Conservation (phyloP, 139 green algal genomes). For the Micractinium conductrix region DNA sequence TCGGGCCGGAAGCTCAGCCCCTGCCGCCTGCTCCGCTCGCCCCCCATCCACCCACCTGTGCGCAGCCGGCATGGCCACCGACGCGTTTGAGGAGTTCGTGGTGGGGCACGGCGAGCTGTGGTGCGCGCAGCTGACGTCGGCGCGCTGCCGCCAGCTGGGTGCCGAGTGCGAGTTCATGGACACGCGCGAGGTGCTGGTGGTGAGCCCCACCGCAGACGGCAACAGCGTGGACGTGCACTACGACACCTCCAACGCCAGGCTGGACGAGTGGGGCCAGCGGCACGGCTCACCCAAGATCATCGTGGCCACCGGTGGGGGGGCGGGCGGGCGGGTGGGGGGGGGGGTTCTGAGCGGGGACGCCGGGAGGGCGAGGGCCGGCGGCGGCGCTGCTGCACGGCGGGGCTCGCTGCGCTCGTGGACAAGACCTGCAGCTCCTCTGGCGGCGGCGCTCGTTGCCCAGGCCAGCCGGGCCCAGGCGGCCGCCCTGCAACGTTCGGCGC, state of each 20-base stretch:
- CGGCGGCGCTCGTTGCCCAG: neutral
- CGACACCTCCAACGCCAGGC: slow-evolving; percentile 62
- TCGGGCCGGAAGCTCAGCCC: neutral
- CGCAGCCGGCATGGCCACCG: slow-evolving; percentile 86
- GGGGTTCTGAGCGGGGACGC: too few species aligned
- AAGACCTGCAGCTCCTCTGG: neutral
- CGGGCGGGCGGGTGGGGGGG: too few species aligned
- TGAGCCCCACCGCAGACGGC: slow-evolving; percentile 65
- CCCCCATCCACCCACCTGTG: neutral
- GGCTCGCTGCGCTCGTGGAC: too few species aligned
- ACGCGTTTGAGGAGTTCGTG: slow-evolving; percentile 95
- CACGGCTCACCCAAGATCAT: slow-evolving; percentile 70
- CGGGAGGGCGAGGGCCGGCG: too few species aligned
- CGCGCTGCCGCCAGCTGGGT: slow-evolving; percentile 68
- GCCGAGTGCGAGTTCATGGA: slow-evolving; percentile 86
- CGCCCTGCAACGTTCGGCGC: neutral
- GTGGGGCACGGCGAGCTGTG: slow-evolving; percentile 99
- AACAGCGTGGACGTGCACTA: slow-evolving; percentile 91
- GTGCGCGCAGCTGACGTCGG: slow-evolving; percentile 86
- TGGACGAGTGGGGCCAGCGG: slow-evolving; percentile 70
- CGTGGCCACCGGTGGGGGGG: slow-evolving; percentile 69
- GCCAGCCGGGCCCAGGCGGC: neutral
- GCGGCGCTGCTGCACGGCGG: too few species aligned
- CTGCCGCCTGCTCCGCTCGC: neutral
- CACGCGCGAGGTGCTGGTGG: slow-evolving; percentile 91